phyloP scores from a whole-genome alignment of 2,329 filamentous ascomycete species.

The Scedosporium dehoogii region DNA sequence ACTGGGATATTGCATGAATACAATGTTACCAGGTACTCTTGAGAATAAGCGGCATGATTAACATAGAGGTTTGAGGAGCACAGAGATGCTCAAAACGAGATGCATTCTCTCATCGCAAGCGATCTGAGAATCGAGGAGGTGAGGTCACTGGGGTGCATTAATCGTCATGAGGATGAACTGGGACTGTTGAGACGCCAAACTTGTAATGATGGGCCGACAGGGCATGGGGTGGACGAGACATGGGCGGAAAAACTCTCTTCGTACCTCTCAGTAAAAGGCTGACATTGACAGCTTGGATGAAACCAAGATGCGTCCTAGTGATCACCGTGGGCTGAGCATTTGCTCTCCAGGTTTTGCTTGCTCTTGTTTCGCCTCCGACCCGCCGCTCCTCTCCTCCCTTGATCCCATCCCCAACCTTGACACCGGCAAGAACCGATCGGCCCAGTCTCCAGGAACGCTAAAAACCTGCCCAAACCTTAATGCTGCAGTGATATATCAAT shows the following conservation, averaged over 20 bases:
- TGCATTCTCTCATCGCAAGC: too few species aligned
- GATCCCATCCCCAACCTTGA: not conserved
- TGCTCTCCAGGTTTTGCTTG: not conserved
- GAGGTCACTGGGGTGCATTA: too few species aligned
- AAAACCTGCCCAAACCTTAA: not conserved
- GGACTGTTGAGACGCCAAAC: not conserved
- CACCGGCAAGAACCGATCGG: constrained; percentile 2
- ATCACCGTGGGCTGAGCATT: not conserved
- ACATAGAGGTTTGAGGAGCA: too few species aligned
- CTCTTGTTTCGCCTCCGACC: not conserved
- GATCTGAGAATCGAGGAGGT: too few species aligned
- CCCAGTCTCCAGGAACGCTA: not conserved
- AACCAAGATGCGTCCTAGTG: not conserved
- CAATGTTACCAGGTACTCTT: too few species aligned
- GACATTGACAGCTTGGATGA: not conserved
- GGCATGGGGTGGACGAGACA: not conserved
- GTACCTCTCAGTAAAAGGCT: not conserved
- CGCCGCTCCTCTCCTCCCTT: not conserved
- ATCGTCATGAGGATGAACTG: not conserved
- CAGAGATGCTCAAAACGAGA: too few species aligned
- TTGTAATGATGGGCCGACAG: not conserved
- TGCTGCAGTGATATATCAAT: not conserved
- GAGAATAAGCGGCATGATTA: too few species aligned
- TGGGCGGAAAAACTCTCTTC: not conserved
- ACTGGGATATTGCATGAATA: too few species aligned